Percentiles rank a stretch among this genome's conserved stretches.
Evolutionary conservation across 257 asterid species (phyloP).

Genomic region (Penstemon barbatus): DNA sequence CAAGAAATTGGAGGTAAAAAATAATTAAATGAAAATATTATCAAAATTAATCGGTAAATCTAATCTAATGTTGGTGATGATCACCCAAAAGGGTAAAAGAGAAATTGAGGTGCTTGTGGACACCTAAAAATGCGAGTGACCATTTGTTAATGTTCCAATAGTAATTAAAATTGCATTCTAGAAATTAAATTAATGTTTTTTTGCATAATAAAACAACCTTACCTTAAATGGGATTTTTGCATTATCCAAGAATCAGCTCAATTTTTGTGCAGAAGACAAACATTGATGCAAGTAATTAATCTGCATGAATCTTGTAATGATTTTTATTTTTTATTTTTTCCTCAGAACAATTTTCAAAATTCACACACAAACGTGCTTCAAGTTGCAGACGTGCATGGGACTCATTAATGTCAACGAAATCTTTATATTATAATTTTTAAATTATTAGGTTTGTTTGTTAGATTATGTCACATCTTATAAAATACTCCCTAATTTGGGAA

Average conservation of each 20-base stretch:
- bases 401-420: too few relatives aligned
- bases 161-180: background rate
- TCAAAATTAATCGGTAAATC: constrained; percentile 4
- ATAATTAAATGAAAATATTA: background rate
- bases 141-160: constrained; percentile 22
- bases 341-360: background rate
- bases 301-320: background rate
- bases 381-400: constrained; percentile 43
- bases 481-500: too few relatives aligned
- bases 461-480: too few relatives aligned
- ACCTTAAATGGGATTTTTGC: constrained; percentile 22
- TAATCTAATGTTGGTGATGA: constrained; percentile 19
- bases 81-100: constrained; percentile 27
- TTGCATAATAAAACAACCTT: background rate
- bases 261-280: background rate
- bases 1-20: constrained; percentile 1
- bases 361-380: background rate
- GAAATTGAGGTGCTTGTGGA: constrained; percentile 27
- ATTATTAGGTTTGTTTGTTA: too few relatives aligned
- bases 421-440: too few relatives aligned
- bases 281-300: background rate
- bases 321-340: background rate
- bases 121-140: constrained; percentile 42
- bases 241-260: constrained; percentile 8
- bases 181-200: background rate